Base-by-base conservation (phyloP, 306 rosid genomes). In the Prunus mongolica region DNA sequence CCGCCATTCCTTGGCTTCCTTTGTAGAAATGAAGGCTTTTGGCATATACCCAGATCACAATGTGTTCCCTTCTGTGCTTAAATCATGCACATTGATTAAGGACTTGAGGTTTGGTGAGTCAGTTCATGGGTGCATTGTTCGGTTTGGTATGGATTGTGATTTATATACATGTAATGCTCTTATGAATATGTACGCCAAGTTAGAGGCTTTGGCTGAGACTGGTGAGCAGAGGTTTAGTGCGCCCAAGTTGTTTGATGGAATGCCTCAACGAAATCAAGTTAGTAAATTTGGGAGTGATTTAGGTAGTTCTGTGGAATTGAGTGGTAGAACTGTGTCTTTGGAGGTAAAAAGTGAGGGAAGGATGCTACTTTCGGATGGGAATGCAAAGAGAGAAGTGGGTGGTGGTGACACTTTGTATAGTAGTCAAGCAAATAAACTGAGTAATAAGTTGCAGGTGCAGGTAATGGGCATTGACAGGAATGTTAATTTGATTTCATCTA, bases 151-250 rank as follows among this genome's bases (percentile, higher is more conserved):
- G 79, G 88, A 84, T 62, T 79, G 58, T 69, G 94, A 90, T 71
- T 73, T 94, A 71, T 94, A 88, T 58, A 86, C 93, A 0, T 86
- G 89, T n/a, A 94, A 94, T 73, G 98, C 98, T 2, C 76, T 94
- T 34, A 85, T 94, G 80, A 90, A 81, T 44, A 87, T 90, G 94
- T 90, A 90, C 28, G 84, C 93, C 2, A 93, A 85, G 38, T 73
- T 92, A 71, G 84, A 56, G 76, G 11, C 47, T 30, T 28, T 79
- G 76, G 34, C 14, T 47, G 80, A 24, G 20, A n/a, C 24, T 46
- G 71, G 71, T 69, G 60, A 38, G 41, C 63, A 13, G 8, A 22
- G 67, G 24, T 34, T 25, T 50, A 12, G n/a, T 28, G 82, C 73
- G 11, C 58, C n/a, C 50, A 70, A 82, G 5, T 3, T 84, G 93